Evolutionary conservation across 768 basidiomycete species (phyloP).

Genomic region (Mycena capillaripes): DNA sequence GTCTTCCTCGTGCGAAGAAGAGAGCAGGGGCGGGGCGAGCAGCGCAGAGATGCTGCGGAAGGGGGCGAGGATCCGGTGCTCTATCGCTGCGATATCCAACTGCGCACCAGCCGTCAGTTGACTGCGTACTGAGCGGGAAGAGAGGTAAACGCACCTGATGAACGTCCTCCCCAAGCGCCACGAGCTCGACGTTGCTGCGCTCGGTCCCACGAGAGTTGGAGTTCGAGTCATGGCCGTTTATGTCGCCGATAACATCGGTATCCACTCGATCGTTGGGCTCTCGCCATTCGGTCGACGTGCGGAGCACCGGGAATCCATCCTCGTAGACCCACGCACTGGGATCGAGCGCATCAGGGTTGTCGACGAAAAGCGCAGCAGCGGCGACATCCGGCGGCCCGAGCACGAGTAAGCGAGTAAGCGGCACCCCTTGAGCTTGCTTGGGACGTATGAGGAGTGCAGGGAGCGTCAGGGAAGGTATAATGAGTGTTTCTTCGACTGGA

Average conservation of each 20-base stretch:
- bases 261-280: background rate
- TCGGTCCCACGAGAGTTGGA: background rate
- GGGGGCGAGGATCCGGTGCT: constrained; percentile 10
- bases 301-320: background rate
- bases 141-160: background rate
- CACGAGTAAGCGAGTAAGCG: constrained; percentile 7
- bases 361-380: background rate
- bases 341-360: constrained; percentile 8
- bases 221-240: background rate
- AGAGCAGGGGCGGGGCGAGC: constrained; percentile 12
- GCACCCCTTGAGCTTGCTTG: background rate
- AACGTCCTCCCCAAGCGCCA: constrained; percentile 5
- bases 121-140: background rate
- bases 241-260: background rate
- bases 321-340: background rate
- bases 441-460: constrained; percentile 14
- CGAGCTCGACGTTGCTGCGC: constrained; percentile 16
- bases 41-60: constrained; percentile 11
- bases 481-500: constrained; percentile 18
- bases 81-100: background rate
- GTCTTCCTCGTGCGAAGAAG: background rate
- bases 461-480: constrained; percentile 25
- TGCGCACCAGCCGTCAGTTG: background rate
- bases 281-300: background rate
- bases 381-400: background rate